Evolutionary conservation across 78 protist genomes (phyloP).

Genomic region (Speleostelium caveatum): DNA sequence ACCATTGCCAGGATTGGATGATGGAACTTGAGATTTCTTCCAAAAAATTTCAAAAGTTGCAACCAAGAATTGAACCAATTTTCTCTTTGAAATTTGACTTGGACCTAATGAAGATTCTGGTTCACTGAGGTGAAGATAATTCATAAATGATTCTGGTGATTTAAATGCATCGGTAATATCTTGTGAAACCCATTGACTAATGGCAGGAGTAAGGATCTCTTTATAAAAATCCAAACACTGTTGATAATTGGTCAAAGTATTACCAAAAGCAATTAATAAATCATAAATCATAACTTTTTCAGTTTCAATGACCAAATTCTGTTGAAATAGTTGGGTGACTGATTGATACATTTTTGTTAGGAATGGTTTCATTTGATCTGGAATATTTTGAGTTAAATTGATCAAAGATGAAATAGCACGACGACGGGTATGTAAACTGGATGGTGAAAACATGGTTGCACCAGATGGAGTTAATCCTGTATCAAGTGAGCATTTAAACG

Average conservation of each 20-base stretch:
- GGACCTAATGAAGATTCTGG: neutral
- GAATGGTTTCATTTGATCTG: constrained; percentile 39
- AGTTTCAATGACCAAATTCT: neutral
- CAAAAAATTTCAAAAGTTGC: constrained; percentile 45
- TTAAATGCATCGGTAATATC: constrained; percentile 22
- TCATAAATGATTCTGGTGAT: constrained; percentile 28
- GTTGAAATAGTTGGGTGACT: constrained; percentile 5
- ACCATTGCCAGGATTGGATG: neutral
- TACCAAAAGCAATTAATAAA: constrained; percentile 16
- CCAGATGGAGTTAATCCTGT: too few relatives aligned
- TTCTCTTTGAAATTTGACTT: constrained; percentile 2
- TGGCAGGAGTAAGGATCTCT: constrained; percentile 26
- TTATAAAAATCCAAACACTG: constrained; percentile 6
- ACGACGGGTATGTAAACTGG: constrained; percentile 31
- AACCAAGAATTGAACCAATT: neutral
- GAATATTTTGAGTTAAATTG: neutral
- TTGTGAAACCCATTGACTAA: neutral
- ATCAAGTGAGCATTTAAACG: neutral
- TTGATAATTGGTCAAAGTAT: constrained; percentile 13
- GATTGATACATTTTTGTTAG: constrained; percentile 11
- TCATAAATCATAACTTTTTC: constrained; percentile 58
- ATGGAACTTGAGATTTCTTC: constrained; percentile 57
- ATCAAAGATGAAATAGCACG: constrained; percentile 25
- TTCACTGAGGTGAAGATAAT: neutral
- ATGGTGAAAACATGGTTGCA: neutral